These are phyloP conservation scores for Kluyveromyces dobzhanskii DNA, from an alignment of 805 yeast species.

Conservation along the genomic window DNA sequence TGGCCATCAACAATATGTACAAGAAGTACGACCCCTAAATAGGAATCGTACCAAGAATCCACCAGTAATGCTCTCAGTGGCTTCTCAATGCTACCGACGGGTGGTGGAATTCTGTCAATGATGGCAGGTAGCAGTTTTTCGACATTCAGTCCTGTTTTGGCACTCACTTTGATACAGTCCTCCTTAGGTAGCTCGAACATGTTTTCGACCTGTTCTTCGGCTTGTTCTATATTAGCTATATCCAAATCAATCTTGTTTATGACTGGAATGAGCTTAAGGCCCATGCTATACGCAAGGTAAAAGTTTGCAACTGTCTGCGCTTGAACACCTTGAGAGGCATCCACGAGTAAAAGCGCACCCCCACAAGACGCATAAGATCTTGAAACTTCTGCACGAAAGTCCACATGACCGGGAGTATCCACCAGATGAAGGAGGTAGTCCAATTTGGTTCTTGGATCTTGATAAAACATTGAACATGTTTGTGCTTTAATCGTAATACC, in stretches of 20 bases:
- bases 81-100: conserved; percentile 51
- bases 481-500: conserved; percentile 98
- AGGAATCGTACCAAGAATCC: conserved; percentile 97
- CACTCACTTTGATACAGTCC: conserved; percentile 78
- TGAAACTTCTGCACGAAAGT: conserved; percentile 80
- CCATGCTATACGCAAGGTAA: conserved; percentile 80
- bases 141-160: conserved; percentile 83
- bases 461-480: conserved; percentile 88
- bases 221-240: conserved; percentile 66
- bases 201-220: conserved; percentile 75
- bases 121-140: conserved; percentile 73
- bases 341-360: conserved; percentile 84
- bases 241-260: conserved; percentile 88
- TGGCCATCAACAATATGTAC: conserved; percentile 81
- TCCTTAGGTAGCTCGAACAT: conserved; percentile 72
- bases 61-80: conserved; percentile 56
- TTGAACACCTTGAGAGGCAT: conserved; percentile 94
- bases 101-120: conserved; percentile 73
- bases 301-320: conserved; percentile 99
- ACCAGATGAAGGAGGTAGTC: conserved; percentile 85
- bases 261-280: conserved; percentile 74
- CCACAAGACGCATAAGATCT: conserved; percentile 94
- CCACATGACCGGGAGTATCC: conserved; percentile 98
- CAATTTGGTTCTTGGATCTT: conserved; percentile 40
- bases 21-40: conserved; percentile 81